Base-by-base conservation (phyloP, 1,284 basidiomycete genomes). In the Fomitopsis schrenkii region DNA sequence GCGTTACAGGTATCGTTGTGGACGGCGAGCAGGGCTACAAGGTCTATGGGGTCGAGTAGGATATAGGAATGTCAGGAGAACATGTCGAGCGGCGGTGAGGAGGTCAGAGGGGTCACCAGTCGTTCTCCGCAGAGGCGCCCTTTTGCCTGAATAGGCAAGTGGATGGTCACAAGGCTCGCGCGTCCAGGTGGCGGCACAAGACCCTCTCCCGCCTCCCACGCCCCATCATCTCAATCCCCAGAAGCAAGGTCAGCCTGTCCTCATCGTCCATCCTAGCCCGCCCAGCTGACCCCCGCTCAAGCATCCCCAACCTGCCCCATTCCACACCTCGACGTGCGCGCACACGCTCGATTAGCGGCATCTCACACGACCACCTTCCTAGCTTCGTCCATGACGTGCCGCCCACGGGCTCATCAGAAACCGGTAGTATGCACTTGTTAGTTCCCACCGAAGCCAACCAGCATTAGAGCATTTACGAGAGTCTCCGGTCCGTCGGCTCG, bases 101-200 rank as follows among this genome's bases (percentile, higher is more conserved):
- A 62, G 59, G 53, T 57, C 55, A 62, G 55, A 41, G 7, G 59
- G 59, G 45, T 59, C 58, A 50, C 62, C 63, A 64, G 66, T 54
- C 62, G 55, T 52, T 42, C 52, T 55, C 59, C 65, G 36, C 60
- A 65, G 62, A 63, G 63, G 67, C 64, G 64, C 67, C 67, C 67
- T 65, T 65, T 61, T 64, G 42, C 67, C 61, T 58, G 41, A 67
- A 65, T 54, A 55, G 67, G 67, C 62, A 66, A 33, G 26, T 19
- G 50, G 35, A 17, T 26, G 64, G 67, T 69, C 67, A 69, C 67
- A 66, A 65, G 67, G 65, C 59, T 56, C 59, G 59, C 59, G 26
- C 48, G 55, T 33, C 52, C 45, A 55, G 57, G 28, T 33, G 48
- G 28, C 48, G 10, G 28, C 48, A 48, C 48, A 48, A n/a, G 30